A percentile compares a stretch with the other conserved stretches of the same genome.
phyloP scores from a whole-genome alignment of 1,139 yeast species.

The Geotrichum klebahnii region DNA sequence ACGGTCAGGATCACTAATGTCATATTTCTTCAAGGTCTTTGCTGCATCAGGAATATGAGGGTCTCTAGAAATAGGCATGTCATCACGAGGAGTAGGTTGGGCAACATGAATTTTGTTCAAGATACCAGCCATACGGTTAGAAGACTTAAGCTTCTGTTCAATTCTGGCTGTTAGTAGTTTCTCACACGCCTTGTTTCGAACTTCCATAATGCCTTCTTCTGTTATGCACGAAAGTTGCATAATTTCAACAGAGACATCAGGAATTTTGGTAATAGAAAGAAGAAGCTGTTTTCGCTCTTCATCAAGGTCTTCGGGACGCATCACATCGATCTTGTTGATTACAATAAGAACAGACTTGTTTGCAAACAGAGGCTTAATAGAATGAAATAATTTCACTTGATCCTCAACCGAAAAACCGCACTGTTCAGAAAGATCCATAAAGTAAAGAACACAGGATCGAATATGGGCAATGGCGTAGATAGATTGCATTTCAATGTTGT shows the following conservation, averaged over 20 bases:
- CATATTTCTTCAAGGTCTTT: slow-evolving; percentile 58
- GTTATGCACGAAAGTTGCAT: slow-evolving; percentile 91
- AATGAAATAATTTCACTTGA: slow-evolving; percentile 93
- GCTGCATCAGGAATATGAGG: slow-evolving; percentile 79
- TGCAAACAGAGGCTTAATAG: slow-evolving; percentile 94
- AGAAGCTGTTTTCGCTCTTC: slow-evolving; percentile 70
- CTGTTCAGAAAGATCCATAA: slow-evolving; percentile 97
- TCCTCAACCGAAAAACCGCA: slow-evolving; percentile 98
- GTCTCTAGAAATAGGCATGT: slow-evolving; percentile 55
- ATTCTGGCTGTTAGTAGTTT: slow-evolving; percentile 91
- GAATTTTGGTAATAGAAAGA: slow-evolving; percentile 45
- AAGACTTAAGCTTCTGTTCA: slow-evolving; percentile 92
- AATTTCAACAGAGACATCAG: slow-evolving; percentile 77
- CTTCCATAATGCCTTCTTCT: slow-evolving; percentile 93
- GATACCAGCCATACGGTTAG: slow-evolving; percentile 82
- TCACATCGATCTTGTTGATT: slow-evolving; percentile 89
- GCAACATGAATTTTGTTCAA: slow-evolving; percentile 95
- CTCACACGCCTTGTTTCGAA: slow-evolving; percentile 96
- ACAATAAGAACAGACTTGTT: slow-evolving; percentile 95
- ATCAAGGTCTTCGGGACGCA: slow-evolving; percentile 76
- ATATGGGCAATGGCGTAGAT: slow-evolving; percentile 97
- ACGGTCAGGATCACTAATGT: slow-evolving; percentile 75
- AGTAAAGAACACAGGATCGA: slow-evolving; percentile 91
- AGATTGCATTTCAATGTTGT: slow-evolving; percentile 98
- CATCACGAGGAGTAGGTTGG: slow-evolving; percentile 84